Conservation (phyloP, 2,329 filamentous ascomycete genomes). For the Fusarium concolor region DNA sequence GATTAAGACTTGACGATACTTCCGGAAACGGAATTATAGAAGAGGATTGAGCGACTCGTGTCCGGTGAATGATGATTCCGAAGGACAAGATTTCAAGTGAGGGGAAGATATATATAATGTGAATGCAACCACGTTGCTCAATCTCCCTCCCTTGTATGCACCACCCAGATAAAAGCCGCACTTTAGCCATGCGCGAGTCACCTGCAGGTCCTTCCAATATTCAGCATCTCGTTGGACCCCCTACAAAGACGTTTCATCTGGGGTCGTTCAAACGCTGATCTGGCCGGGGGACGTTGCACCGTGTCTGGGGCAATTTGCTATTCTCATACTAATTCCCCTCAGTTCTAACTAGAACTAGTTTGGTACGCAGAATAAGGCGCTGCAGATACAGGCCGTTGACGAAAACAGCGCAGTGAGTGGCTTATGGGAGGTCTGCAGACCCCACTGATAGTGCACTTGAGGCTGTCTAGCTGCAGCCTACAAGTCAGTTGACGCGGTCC, state of each 20-base stretch:
- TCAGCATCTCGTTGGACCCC: neutral
- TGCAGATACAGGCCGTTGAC: neutral
- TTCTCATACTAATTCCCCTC: neutral
- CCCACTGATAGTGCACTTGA: constrained; percentile 6
- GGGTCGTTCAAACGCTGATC: constrained; percentile 10
- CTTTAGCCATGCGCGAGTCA: neutral
- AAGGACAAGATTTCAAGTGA: neutral
- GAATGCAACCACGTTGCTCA: neutral
- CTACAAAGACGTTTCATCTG: constrained; percentile 7
- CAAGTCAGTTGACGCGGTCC: neutral
- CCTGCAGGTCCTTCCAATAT: neutral
- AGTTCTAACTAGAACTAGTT: constrained; percentile 5
- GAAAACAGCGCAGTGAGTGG: constrained; percentile 5
- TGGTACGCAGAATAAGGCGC: neutral
- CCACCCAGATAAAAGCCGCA: neutral
- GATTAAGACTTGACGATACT: constrained; percentile 6
- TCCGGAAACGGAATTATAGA: neutral
- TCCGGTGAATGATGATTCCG: neutral
- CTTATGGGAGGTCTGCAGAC: neutral
- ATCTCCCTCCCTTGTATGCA: neutral
- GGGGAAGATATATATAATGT: constrained; percentile 25
- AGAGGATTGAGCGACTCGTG: neutral
- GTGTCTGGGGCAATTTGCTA: constrained; percentile 1
- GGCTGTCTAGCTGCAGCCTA: neutral
- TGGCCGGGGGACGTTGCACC: constrained; percentile 11